A percentile compares a stretch with the other conserved stretches of the same genome.
Conservation (phyloP, 2,329 filamentous ascomycete species). For the Calonectria naviculata region DNA sequence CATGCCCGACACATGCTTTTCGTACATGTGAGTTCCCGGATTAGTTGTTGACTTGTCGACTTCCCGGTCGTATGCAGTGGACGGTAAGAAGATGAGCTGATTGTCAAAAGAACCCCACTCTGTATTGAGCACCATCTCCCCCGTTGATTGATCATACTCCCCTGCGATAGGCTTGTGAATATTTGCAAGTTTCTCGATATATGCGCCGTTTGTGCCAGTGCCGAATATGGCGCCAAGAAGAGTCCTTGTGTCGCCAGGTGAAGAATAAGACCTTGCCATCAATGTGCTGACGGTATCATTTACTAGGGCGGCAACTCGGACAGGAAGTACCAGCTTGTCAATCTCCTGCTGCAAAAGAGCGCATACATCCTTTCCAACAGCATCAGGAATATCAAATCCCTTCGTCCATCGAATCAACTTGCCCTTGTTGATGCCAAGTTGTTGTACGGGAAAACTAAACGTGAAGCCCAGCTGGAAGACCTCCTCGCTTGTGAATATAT, state of each 20-base stretch:
- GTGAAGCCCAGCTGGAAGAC: not conserved
- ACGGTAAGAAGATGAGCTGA: not conserved
- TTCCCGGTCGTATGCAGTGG: not conserved
- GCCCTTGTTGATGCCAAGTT: not conserved
- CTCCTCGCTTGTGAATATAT: not conserved
- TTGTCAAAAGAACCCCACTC: conserved; percentile 1
- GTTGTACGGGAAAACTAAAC: not conserved
- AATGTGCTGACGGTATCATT: conserved; percentile 71
- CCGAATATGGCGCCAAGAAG: conserved; percentile 83
- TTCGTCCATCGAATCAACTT: not conserved
- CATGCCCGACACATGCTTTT: not conserved
- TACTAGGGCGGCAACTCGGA: not conserved
- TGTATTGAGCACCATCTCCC: not conserved
- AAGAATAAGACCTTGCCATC: conserved; percentile 81
- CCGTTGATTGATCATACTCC: not conserved
- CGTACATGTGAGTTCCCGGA: not conserved
- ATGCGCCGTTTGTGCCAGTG: conserved; percentile 84
- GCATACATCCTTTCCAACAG: not conserved
- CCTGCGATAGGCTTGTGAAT: conserved; percentile 58
- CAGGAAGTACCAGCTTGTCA: not conserved
- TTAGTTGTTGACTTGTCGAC: not conserved
- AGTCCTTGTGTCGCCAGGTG: conserved; percentile 48
- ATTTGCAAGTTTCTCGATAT: conserved; percentile 74
- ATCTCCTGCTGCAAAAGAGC: not conserved
- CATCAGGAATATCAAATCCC: not conserved